These are phyloP conservation scores for Epichloe uncinata DNA, from an alignment of 2,329 filamentous ascomycete genomes.

Conservation along the genomic window DNA sequence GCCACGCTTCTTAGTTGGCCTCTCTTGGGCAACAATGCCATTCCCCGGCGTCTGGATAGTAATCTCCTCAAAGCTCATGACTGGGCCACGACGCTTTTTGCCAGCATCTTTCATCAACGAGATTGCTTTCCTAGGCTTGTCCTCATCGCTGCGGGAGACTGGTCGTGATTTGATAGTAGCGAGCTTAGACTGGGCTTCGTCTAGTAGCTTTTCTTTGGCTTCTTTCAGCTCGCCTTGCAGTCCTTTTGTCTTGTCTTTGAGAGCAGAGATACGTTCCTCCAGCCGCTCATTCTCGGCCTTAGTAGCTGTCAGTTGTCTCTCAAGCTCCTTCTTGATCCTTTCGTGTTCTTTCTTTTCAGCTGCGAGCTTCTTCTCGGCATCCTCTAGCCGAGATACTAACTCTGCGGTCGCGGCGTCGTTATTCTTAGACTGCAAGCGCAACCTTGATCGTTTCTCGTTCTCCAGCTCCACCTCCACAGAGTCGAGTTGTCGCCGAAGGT, in stretches of 20 bases:
- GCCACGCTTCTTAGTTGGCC: constrained; percentile 41
- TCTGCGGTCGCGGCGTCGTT: constrained; percentile 30
- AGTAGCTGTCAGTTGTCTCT: constrained; percentile 45
- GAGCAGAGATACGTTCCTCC: constrained; percentile 56
- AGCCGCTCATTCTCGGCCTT: constrained; percentile 50
- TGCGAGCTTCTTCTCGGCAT: constrained; percentile 23
- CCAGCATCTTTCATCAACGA: constrained; percentile 18
- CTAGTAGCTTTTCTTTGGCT: constrained; percentile 31
- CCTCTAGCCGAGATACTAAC: constrained; percentile 21
- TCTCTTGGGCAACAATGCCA: constrained; percentile 26
- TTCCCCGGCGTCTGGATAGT: constrained; percentile 34
- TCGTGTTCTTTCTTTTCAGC: constrained; percentile 33
- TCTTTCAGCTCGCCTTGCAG: constrained; percentile 63
- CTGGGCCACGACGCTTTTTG: constrained; percentile 33
- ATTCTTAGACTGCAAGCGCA: constrained; percentile 17
- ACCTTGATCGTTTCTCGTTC: constrained; percentile 46
- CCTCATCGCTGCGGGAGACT: constrained; percentile 8
- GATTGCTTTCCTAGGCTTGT: constrained; percentile 12
- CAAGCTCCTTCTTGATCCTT: constrained; percentile 30
- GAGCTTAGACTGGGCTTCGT: constrained; percentile 15
- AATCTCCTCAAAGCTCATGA: constrained; percentile 31
- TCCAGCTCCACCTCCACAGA: constrained; percentile 71
- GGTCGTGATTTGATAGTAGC: constrained; percentile 4
- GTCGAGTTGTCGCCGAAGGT: constrained; percentile 64
- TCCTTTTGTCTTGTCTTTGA: constrained; percentile 55